Percentiles rank a stretch among this genome's conserved stretches.
These are phyloP conservation scores for Aristolochia fimbriata DNA, from an alignment of 164 flowering plant genomes.

Conservation along the genomic window DNA sequence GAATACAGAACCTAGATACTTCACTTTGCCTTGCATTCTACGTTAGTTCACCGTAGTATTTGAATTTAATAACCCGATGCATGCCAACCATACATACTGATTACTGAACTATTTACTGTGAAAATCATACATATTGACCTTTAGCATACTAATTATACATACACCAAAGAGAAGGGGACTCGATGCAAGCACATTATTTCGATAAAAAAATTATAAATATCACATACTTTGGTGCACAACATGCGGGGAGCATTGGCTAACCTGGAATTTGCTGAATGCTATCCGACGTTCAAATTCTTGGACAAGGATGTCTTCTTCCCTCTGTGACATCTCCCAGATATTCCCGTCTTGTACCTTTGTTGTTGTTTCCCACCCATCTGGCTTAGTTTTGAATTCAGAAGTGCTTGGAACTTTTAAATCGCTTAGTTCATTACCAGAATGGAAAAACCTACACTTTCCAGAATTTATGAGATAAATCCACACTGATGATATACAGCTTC, in stretches of 20 bases:
- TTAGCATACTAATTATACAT: no score
- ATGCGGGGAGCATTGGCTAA: conserved; percentile 8
- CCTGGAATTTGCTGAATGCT: conserved; percentile 93
- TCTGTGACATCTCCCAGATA: conserved; percentile 91
- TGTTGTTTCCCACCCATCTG: conserved; percentile 98
- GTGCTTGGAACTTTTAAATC: conserved; percentile 35
- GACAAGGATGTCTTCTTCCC: conserved; percentile 90
- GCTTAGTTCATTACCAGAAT: conserved; percentile 40
- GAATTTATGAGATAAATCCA: background rate
- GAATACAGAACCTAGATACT: no score
- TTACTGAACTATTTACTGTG: no score
- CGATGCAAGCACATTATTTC: no score
- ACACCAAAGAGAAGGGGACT: no score
- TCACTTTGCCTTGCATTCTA: no score
- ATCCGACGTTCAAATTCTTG: conserved; percentile 96
- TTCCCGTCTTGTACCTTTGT: conserved; percentile 72
- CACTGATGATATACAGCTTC: background rate
- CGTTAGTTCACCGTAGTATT: no score
- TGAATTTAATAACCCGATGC: no score
- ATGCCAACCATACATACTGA: no score
- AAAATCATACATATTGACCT: no score
- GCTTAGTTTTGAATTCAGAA: conserved; percentile 76
- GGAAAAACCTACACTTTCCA: conserved; percentile 59
- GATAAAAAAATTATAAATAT: no score
- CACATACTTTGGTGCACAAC: background rate